Evolutionary conservation across 225 moss, liverwort and hornwort species (phyloP), one percentile per base, ranked within the genome.

Genomic region (Bryoerythrophyllum caledonicum): DNA sequence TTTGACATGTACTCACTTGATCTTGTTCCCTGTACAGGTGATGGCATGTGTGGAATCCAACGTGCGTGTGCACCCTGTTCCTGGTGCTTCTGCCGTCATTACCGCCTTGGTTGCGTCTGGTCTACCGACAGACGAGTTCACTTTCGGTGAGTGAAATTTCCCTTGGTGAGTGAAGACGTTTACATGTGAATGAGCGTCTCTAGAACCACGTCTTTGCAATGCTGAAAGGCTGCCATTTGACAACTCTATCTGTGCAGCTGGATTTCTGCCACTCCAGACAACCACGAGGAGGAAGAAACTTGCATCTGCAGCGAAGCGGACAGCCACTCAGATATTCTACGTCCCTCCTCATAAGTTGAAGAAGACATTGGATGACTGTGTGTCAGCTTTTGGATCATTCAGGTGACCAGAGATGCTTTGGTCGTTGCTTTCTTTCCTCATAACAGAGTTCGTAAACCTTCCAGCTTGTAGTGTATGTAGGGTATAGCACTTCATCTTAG

Each of bases 101-200:
- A 91, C 91, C 27, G 99, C 95, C 17, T 86, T 99, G 63, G 91
- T 99, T 80, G 95, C 95, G 63, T 99, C 95, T 66, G 95, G 99
- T 73, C 82, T 99, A 82, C 86, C 99, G 66, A 95, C 93, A 38
- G 80, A 91, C 43, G 95, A 95, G 71, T 99, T 99, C 70, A 79
- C 88, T 58, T 99, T 95, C 59, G 89, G 99, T 99, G 78, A 82
- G 88, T 70, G n/a, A 30, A 15, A 1, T 17, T 55, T 13, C 35
- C 10, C 57, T 71, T 51, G 60, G 20, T 8, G 37, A 35, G 21
- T 67, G 7, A 71, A 12, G n/a, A 63, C 49, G 55, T 34, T 51
- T 61, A 19, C 34, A 28, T 23, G 44, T 62, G 68, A 35, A 38
- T 15, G 19, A 4, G 67, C 10, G 13, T 49, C 9, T 68, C 27